These are phyloP conservation scores for Trichoderma sp. DNA, from an alignment of 2,329 filamentous ascomycete species.

Conservation along the genomic window DNA sequence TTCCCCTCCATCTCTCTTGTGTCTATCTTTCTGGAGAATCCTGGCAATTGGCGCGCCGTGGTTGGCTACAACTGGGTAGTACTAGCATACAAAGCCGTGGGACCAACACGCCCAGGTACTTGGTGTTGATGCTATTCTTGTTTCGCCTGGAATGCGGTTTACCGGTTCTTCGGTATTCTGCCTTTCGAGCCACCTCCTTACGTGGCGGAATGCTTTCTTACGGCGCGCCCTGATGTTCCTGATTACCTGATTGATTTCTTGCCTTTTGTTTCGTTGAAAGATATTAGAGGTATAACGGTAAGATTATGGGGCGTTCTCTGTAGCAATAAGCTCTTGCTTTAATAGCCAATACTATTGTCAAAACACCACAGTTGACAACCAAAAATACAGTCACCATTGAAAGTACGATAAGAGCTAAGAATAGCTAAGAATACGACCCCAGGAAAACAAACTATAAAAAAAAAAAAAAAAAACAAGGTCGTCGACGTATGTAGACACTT, in stretches of 20 bases:
- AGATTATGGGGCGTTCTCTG: background rate
- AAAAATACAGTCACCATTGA: background rate
- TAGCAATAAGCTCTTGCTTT: background rate
- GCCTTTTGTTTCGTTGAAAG: background rate
- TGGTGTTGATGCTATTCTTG: constrained; percentile 11
- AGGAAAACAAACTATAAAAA: background rate
- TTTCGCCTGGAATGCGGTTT: background rate
- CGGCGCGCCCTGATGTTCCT: background rate
- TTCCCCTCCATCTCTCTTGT: background rate
- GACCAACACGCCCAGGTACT: background rate
- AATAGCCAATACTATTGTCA: background rate
- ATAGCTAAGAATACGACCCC: background rate
- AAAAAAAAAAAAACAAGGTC: background rate
- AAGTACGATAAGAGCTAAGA: background rate
- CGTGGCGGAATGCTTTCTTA: background rate
- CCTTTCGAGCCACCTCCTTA: background rate
- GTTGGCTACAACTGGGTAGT: no score
- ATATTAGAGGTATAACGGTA: background rate
- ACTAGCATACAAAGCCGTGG: background rate
- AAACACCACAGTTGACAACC: background rate
- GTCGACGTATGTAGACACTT: background rate
- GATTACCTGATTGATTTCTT: background rate
- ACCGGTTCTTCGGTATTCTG: background rate
- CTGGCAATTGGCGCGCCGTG: background rate
- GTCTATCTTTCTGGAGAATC: background rate